Evolutionary conservation across 345 rosid genomes (phyloP), one percentile per base, ranked within the genome.

Genomic region (Eutrema heterophyllum): DNA sequence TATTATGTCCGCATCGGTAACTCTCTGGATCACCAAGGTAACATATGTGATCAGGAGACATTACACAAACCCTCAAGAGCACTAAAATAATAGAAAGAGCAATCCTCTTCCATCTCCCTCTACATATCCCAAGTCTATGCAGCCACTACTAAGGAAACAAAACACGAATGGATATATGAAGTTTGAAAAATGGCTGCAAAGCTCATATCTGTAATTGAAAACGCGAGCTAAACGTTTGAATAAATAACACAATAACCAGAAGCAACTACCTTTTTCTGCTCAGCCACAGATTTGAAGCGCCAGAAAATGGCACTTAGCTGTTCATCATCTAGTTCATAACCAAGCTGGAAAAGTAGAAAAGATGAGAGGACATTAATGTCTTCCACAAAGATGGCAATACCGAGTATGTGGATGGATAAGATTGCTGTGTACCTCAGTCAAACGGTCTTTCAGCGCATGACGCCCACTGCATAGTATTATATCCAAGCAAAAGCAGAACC

Each of bases 241-340:
- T 5, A 18, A 38, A 26, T 7, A 49, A 10, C 14, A 39, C 30
- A 9, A 65, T 24, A 71, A 49, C 5, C 26, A 45, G 9, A 41
- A 55, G 9, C 29, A 68, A 60, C 64, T 51, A 96, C 96, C 98
- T 92, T 96, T 83, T 92, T 92, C 39, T 75, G 85, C 80, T 96
- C 98, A 10, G 98, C 98, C 51, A 92, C 92, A 27, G 88, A 78
- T 82, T 95, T 95, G 83, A 95, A 95, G 53, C 78, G 84, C 99
- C 96, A 92, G 82, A 95, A 92, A 59, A 92, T 80, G 55, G 64
- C 83, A 62, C 79, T 87, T 58, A 95, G 86, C 70, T 90, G 91
- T 49, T 84, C 89, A 72, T 86, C 90, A 68, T 84, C 87, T 69
- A 95, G 66, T 72, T 84, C 91, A 71, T 86, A 95, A 55, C 98